Base-by-base conservation (phyloP, 2,329 filamentous ascomycete species). In the Thielaviopsis euricoi region DNA sequence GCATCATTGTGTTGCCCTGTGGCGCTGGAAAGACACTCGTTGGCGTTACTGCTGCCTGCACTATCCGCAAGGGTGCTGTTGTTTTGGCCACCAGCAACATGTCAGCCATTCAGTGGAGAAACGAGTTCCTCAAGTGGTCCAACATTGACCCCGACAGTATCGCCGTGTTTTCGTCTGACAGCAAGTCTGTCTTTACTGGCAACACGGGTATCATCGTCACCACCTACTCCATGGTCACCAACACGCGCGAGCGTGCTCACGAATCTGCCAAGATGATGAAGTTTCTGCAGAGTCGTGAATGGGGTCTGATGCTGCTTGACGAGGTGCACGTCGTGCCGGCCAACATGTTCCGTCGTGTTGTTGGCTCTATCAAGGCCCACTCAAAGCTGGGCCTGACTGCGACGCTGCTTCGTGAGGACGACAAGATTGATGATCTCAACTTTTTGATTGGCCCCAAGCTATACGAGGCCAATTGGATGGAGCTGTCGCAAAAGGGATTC, bases 391-490 rank as follows among this genome's bases (percentile, higher is more conserved):
- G 93, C 6, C 75, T 98, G 46, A 98, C 93, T 0, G 93, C 93
- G 0, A 98, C 93, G 0, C 74, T 98, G 12, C 81, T 98, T 17
- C 82, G 93, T 74, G 93, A 98, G 71, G 93, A 98, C 66, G 91
- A 98, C 75, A 97, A 97, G 73, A 98, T 98, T 67, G 88, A 87
- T 25, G 90, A 97, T 74, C 72, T 98, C 52, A 98, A 98, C 69
- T 98, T 97, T 67, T 73, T 98, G 60, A 97, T 98, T 65, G 93
- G 93, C 0, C 93, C 93, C 0, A 98, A 98, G 70, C 76, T 98
- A 0, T 98, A 95, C 67, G 93, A 98, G 71, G 93, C 93, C 26
- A 98, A 98, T 69, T 98, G 93, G 93, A 95, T 97, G 83, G 93
- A 98, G 69, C 79, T 98, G 48, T 93, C 91, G 1, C 88, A 96